These are phyloP conservation scores for Globisporangium iwayamae DNA, from an alignment of 352 stramenopile genomes.

Conservation along the genomic window DNA sequence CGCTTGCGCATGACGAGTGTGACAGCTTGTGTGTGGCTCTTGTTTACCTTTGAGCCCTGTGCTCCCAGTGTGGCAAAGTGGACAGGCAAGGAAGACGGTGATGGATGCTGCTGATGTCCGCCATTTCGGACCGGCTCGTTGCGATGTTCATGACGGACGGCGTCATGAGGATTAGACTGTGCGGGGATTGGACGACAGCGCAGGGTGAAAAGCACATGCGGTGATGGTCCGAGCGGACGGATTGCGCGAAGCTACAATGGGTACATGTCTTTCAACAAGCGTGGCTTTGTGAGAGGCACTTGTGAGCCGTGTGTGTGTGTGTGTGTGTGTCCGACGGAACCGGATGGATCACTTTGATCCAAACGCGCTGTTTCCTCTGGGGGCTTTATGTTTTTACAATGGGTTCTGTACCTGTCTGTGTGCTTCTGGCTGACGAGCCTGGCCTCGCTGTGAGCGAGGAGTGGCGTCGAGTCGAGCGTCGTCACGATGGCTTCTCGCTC, in stretches of 20 bases:
- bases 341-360: not conserved
- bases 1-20: not conserved
- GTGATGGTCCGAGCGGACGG: too few species aligned
- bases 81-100: not conserved
- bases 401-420: not conserved
- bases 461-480: not conserved
- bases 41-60: not conserved
- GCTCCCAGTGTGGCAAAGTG: not conserved
- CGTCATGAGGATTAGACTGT: not conserved
- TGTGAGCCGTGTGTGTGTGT: not conserved
- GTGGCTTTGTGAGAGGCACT: not conserved
- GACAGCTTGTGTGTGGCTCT: not conserved
- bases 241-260: not conserved
- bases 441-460: not conserved
- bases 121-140: not conserved
- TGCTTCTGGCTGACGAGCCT: not conserved
- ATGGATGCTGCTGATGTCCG: too few species aligned
- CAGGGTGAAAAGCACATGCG: not conserved
- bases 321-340: not conserved
- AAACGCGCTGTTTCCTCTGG: too few species aligned
- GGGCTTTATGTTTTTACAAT: not conserved
- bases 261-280: not conserved
- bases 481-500: not conserved
- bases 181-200: not conserved
- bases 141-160: not conserved